Percentiles rank a stretch among this genome's conserved stretches.
These are phyloP conservation scores for Clarireedia homoeocarpa DNA, from an alignment of 2,329 filamentous ascomycete genomes.

Conservation along the genomic window DNA sequence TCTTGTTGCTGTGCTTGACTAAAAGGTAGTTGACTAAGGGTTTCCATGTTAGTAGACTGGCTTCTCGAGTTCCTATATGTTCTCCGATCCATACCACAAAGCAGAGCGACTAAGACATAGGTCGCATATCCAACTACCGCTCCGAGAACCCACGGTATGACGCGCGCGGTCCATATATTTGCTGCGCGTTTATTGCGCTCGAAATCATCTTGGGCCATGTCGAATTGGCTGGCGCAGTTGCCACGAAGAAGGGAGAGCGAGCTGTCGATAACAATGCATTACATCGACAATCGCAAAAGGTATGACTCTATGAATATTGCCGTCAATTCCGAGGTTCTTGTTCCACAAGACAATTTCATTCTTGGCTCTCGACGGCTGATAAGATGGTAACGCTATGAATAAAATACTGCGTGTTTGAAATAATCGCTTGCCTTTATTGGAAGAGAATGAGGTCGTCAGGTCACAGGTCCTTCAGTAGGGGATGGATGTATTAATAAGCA, in stretches of 20 bases:
- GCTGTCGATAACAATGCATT: constrained; percentile 5
- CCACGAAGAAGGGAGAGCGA: not conserved
- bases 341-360: too few relatives aligned
- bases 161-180: constrained; percentile 27
- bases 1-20: constrained; percentile 34
- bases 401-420: too few relatives aligned
- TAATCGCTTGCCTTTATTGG: too few relatives aligned
- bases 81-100: constrained; percentile 52
- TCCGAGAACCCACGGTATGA: constrained; percentile 63
- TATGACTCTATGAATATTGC: not conserved
- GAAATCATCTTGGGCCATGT: not conserved
- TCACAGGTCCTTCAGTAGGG: too few relatives aligned
- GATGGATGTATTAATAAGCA: too few relatives aligned
- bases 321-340: too few relatives aligned
- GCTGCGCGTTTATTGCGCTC: constrained; percentile 13
- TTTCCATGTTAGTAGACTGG: constrained; percentile 6
- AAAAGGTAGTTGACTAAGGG: constrained; percentile 64
- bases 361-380: too few relatives aligned
- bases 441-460: too few relatives aligned
- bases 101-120: constrained; percentile 59
- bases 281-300: not conserved
- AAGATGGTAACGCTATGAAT: too few relatives aligned
- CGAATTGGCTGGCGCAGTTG: not conserved
- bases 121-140: constrained; percentile 59
- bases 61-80: not conserved